A percentile compares a stretch with the other conserved stretches of the same genome.
Conservation (phyloP, 2,329 filamentous ascomycete genomes). For the Elsinoe perseae region DNA sequence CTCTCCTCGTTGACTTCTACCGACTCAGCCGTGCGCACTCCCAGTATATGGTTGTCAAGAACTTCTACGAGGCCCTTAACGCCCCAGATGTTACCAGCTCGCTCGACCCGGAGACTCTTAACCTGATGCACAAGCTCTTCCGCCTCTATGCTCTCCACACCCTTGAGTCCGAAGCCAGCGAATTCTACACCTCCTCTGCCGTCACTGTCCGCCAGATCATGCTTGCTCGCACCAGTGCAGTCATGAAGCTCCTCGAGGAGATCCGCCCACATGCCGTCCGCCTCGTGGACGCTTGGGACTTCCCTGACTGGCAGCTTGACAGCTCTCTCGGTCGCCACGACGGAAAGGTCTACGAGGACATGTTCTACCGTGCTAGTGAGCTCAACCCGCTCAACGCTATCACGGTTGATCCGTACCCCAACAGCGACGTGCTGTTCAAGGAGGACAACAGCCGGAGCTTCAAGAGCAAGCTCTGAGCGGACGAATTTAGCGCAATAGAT, state of each 20-base stretch:
- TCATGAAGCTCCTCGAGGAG: slow-evolving; percentile 62
- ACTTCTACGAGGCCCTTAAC: slow-evolving; percentile 65
- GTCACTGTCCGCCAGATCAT: slow-evolving; percentile 66
- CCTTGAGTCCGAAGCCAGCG: slow-evolving; percentile 59
- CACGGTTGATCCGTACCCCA: slow-evolving; percentile 64
- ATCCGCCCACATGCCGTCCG: slow-evolving; percentile 65
- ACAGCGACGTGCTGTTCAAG: slow-evolving; percentile 54
- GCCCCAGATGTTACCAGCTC: slow-evolving; percentile 43
- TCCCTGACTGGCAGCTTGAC: slow-evolving; percentile 72
- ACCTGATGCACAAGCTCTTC: slow-evolving; percentile 58
- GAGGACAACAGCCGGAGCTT: slow-evolving; percentile 42
- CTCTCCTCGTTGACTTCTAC: slow-evolving; percentile 69
- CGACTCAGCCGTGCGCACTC: slow-evolving; percentile 66
- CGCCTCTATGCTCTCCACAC: slow-evolving; percentile 58
- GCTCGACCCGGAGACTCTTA: slow-evolving; percentile 51
- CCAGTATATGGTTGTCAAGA: slow-evolving; percentile 71
- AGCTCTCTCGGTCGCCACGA: slow-evolving; percentile 62
- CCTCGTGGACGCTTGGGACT: slow-evolving; percentile 66
- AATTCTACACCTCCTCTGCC: slow-evolving; percentile 64
- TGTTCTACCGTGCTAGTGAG: slow-evolving; percentile 65
- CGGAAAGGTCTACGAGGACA: slow-evolving; percentile 68
- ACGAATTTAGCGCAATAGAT: background rate
- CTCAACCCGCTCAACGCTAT: slow-evolving; percentile 66
- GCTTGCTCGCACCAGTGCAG: slow-evolving; percentile 57
- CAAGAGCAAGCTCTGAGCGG: slow-evolving; percentile 44